Evolutionary conservation across 2,329 filamentous ascomycete genomes (phyloP).

Genomic region (Colletotrichum nymphaeae): DNA sequence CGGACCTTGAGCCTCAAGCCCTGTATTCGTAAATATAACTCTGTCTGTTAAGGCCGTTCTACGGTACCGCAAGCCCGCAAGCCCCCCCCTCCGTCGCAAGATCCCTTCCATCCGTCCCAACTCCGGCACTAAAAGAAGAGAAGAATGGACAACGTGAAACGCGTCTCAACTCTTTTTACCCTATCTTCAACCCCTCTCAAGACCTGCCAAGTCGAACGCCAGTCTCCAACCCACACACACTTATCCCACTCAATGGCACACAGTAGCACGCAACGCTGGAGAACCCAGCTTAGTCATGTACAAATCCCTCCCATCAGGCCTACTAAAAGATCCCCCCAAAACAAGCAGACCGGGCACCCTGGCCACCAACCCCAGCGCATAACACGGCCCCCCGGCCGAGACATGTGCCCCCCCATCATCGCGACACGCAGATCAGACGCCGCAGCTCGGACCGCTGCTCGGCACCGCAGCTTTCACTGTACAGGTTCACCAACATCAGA

Average conservation of each 20-base stretch:
- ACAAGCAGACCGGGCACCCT: neutral
- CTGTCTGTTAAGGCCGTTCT: neutral
- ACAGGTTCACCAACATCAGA: neutral
- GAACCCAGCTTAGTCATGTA: neutral
- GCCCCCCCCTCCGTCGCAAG: neutral
- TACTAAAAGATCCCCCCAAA: neutral
- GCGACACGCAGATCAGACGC: slow-evolving; percentile 13
- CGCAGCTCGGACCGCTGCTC: neutral
- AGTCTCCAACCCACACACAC: neutral
- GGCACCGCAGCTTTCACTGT: neutral
- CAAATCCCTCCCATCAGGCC: neutral
- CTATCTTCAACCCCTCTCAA: neutral
- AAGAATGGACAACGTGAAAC: neutral
- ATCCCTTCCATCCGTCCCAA: neutral
- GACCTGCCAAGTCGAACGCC: neutral
- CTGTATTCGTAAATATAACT: neutral
- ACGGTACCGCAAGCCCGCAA: neutral
- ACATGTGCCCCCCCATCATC: neutral
- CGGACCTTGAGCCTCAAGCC: neutral
- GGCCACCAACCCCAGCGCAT: neutral
- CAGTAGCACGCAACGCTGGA: too few species aligned
- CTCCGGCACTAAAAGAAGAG: neutral
- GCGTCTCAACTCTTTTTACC: neutral
- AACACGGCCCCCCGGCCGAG: neutral
- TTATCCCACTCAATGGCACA: too few species aligned